Base-by-base conservation (phyloP, 2,329 filamentous ascomycete genomes). In the Botrytis hyacinthi region DNA sequence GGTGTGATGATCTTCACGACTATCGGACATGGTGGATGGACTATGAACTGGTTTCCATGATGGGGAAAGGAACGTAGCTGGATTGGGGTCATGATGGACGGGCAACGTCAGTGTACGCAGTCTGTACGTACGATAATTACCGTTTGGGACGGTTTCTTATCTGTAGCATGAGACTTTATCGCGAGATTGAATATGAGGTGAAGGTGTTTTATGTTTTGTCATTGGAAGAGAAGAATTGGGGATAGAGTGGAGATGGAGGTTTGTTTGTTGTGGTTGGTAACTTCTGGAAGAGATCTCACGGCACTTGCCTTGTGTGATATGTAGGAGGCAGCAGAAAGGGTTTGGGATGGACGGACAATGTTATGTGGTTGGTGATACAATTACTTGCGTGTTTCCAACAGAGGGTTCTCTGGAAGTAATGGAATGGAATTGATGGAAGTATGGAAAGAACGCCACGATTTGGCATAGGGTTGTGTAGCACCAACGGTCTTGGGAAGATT, bases 1-100 rank as follows among this genome's bases (percentile, higher is more conserved):
- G 62, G 48, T 66, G 62, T 35, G 62, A 66, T 66, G 62, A 66
- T 66, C 62, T 66, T 66, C 62, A n/a, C 14, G 62, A 48, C 29
- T 8, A 46, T 35, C 29, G 42, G 42, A 35, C 10, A 9, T 16
- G 60, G 37, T 40, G 60, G 16, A 37, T 22, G 35, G 22, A 51
- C 26, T n/a, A 3, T 51, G 48, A 46, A 46, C 20, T 37, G 22
- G 32, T 26, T 22, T 61, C 2, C 2, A 65, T 46, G 62, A 65
- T 20, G n/a, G 40, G 40, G 61, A 29, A 44, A n/a, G n/a, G 42
- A 26, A 61, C 0, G 12, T 46, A 35, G 62, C 62, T 65, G 14
- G 29, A 32, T 65, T 46, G 20, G 62, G 62, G 29, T 12, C n/a
- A 20, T 44, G 62, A 65, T 65, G 42, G 18, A 26, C 62, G 42